phyloP scores from a whole-genome alignment of 495 filamentous ascomycete genomes.

The Pseudoneurospora amorphoporcata region DNA sequence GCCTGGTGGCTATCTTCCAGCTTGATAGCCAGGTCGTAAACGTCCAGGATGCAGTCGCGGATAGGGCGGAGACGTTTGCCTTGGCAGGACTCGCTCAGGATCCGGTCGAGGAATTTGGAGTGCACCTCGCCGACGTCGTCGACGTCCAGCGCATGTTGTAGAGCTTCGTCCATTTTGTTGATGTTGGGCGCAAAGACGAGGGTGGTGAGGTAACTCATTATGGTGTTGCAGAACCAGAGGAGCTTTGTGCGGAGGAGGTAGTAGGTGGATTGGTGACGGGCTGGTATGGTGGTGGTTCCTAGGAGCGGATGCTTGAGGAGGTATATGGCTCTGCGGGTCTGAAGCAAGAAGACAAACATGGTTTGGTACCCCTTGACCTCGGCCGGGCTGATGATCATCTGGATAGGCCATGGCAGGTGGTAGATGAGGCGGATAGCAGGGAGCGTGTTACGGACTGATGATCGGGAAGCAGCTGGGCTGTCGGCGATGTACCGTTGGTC shows the following conservation, averaged over 20 bases:
- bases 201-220: slow-evolving; percentile 66
- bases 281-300: slow-evolving; percentile 13
- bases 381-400: slow-evolving; percentile 60
- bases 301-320: slow-evolving; percentile 51
- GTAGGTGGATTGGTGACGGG: slow-evolving; percentile 34
- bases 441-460: slow-evolving; percentile 39
- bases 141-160: slow-evolving; percentile 58
- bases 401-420: slow-evolving; percentile 73
- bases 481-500: slow-evolving; percentile 26
- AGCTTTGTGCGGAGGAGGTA: slow-evolving; percentile 61
- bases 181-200: slow-evolving; percentile 55
- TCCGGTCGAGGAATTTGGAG: slow-evolving; percentile 44
- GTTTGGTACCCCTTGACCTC: slow-evolving; percentile 55
- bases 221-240: slow-evolving; percentile 65
- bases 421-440: slow-evolving; percentile 49
- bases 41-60: slow-evolving; percentile 51
- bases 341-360: slow-evolving; percentile 65
- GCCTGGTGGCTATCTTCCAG: slow-evolving; percentile 37
- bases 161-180: slow-evolving; percentile 36
- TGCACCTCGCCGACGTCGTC: slow-evolving; percentile 73
- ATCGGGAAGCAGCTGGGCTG: slow-evolving; percentile 26
- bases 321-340: slow-evolving; percentile 62
- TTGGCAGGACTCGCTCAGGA: slow-evolving; percentile 58
- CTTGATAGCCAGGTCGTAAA: slow-evolving; percentile 48
- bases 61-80: slow-evolving; percentile 52